Percentiles rank a stretch among this genome's conserved stretches.
These are phyloP conservation scores for Kitagawia praeruptora DNA, from an alignment of 129 eudicot species.

Conservation along the genomic window DNA sequence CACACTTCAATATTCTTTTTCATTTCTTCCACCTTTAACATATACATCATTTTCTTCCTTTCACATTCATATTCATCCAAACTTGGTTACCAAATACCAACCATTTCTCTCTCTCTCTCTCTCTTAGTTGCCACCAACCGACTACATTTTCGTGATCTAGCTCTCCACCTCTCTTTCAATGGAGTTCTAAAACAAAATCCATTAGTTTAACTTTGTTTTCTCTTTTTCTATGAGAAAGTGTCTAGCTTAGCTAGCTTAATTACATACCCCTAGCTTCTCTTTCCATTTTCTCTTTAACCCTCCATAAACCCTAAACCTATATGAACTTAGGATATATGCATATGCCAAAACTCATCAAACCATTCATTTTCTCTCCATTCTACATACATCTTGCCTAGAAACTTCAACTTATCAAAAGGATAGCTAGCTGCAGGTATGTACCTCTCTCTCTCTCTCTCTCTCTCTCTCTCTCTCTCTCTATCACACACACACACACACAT, in stretches of 20 bases:
- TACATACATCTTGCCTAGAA: neutral
- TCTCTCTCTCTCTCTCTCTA: neutral
- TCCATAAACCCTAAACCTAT: constrained; percentile 19
- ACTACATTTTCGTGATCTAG: constrained; percentile 13
- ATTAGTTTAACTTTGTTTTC: neutral
- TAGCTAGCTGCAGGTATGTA: neutral
- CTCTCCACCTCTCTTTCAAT: constrained; percentile 1
- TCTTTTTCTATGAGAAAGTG: neutral
- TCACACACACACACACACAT: neutral
- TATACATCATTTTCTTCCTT: constrained; percentile 25
- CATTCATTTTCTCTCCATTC: neutral
- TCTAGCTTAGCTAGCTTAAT: neutral
- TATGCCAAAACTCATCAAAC: neutral
- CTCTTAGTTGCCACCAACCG: constrained; percentile 32
- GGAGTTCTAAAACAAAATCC: constrained; percentile 1
- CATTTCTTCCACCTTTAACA: constrained; percentile 3
- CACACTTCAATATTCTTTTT: constrained; percentile 8
- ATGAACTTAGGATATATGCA: too few species aligned
- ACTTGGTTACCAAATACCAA: constrained; percentile 37
- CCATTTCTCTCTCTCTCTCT: constrained; percentile 19
- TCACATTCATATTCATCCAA: constrained; percentile 25
- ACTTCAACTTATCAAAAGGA: neutral
- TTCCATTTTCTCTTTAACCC: neutral
- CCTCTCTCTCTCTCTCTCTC: neutral
- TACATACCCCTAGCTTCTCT: neutral